Base-by-base conservation (phyloP, 352 stramenopile genomes). In the Thalassiosira pacifica region DNA sequence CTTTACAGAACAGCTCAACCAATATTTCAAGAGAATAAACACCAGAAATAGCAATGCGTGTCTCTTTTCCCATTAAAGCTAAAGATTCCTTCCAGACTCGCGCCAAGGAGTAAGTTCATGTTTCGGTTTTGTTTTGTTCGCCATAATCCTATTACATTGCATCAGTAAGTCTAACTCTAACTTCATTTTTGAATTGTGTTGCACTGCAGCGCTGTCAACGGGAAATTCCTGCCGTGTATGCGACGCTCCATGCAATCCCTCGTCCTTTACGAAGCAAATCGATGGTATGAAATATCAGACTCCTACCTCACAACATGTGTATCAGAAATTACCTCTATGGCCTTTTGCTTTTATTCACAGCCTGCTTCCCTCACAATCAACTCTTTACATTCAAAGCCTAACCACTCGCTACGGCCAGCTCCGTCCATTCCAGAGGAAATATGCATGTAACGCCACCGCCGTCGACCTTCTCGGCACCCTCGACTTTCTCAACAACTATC, bases 361-460 rank as follows among this genome's bases (percentile, higher is more conserved):
- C 6, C 45, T 57, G 45, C 45, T 57, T 57, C 90, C 53, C 53
- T 63, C 6, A 59, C 10, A 59, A 26, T 8, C 53, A 24, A 2
- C 32, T 31, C 24, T 63, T 24, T 63, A 60, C 16, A 60, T 13
- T 53, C 19, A 63, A 32, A 71, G 71, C 71, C 71, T 79, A 22
- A 31, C 18, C 24, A 18, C 10, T 34, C 59, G 48, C 27, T 80
- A 80, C 27, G 11, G 18, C 31, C 26, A 42, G 0, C 63, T 91
- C 24, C 71, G 80, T 52, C 88, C 88, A 29, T 91, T 93, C 76
- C 86, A 93, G 74, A 45, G 80, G 16, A 91, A 90, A 34, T 69
- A 86, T 27, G 88, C 86, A 8, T 82, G 89, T 11, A 72, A 79
- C 32, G 83, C 87, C 69, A 87, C 89, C 37, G 77, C 80, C 0